Evolutionary conservation across 805 yeast genomes (phyloP), one percentile per base, ranked within the genome.

Genomic region (Jamesozyma jinghongensis): DNA sequence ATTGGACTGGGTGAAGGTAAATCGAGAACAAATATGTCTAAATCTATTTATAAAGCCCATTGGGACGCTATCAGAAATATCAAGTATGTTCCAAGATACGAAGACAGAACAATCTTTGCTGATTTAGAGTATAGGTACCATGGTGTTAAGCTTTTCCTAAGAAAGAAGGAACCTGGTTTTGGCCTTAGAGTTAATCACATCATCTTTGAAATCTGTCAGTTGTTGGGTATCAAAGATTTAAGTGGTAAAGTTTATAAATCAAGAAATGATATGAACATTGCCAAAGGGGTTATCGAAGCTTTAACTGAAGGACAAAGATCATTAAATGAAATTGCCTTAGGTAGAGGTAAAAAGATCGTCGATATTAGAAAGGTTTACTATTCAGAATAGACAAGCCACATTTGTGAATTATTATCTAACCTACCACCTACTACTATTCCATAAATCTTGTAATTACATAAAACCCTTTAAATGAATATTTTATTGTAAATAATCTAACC

Each of bases 1-100:
- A 71, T 92, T 44, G 97, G 97, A 29, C 69, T 88, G 37, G 98
- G 97, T 37, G 94, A 87, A 62, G 98, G 97, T 47, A 85, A 85
- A 57, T 90, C 92, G 46, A 71, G 86, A 50, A 79, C 75, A 41
- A 85, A 81, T 44, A 74, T 81, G 66, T 67, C 81, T 38, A 73
- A 74, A 40, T 95, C 97, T 2, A 73, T 81, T 27, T 67, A 74
- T 32, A 84, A 85, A 59, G 95, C 97, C 4, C 86, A 81, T 62
- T 85, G 95, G 94, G 81, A 84, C 56, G 97, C 97, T 1, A 82
- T 88, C 40, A 85, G 86, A 63, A 85, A 86, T 61, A 69, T 92
- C 57, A 73, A 74, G 32, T 77, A 78, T 51, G 74, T 92, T 40
- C 94, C 95, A 42, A 75, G 96, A 52, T 81, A 82, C 57, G 97